Evolutionary conservation across 1,139 yeast genomes (phyloP).

Genomic region (Debaryomycetaceae sp.): DNA sequence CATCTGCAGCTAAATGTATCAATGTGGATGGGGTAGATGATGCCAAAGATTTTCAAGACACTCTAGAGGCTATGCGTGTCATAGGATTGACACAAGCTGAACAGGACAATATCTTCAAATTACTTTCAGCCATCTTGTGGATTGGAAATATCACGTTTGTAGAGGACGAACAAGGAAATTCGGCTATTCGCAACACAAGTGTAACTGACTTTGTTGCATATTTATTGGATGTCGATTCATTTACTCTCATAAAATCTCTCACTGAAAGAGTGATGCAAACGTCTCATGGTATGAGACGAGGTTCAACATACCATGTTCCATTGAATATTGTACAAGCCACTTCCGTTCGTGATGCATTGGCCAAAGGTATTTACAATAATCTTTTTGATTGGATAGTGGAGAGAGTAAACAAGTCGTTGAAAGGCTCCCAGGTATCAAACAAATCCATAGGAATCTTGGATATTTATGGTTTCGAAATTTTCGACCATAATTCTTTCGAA

Average conservation of each 20-base stretch:
- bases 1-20: constrained; percentile 83
- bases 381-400: constrained; percentile 97
- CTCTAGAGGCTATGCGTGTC: constrained; percentile 78
- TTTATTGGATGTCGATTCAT: constrained; percentile 75
- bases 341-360: constrained; percentile 92
- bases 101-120: constrained; percentile 85
- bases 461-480: constrained; percentile 97
- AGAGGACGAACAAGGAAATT: constrained; percentile 86
- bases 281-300: constrained; percentile 81
- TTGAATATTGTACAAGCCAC: constrained; percentile 88
- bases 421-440: constrained; percentile 39
- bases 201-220: constrained; percentile 95
- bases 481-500: constrained; percentile 94
- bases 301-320: constrained; percentile 93
- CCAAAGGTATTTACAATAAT: constrained; percentile 90
- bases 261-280: constrained; percentile 87
- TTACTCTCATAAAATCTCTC: constrained; percentile 61
- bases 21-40: constrained; percentile 87
- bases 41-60: constrained; percentile 69
- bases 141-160: constrained; percentile 85
- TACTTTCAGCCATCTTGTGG: constrained; percentile 88
- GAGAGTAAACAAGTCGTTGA: constrained; percentile 73
- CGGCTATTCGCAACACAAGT: constrained; percentile 74
- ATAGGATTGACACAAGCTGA: constrained; percentile 81
- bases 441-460: constrained; percentile 89